Base-by-base conservation (phyloP, 768 basidiomycete genomes). In the Kwoniella mangroviensis region DNA sequence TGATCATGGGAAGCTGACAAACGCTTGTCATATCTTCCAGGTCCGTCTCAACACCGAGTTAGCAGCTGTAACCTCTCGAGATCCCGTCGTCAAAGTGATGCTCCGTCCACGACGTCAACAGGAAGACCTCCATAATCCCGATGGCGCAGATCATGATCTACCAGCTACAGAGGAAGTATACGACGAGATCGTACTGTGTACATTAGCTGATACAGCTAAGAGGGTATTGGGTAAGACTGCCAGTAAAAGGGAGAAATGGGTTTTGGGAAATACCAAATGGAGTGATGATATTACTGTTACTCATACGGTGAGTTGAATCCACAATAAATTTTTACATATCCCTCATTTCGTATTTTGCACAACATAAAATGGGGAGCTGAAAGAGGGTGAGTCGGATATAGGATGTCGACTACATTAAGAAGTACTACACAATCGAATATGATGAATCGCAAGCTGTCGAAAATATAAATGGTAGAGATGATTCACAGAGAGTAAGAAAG, bases 261-360 rank as follows among this genome's bases (percentile, higher is more conserved):
- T 87, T 4, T 76, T 87, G 60, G 86, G 86, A 13, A 82, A 75
- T 52, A 85, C 86, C 54, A 86, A 85, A 80, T 85, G 84, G 84
- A 81, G 80, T 34, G 84, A 85, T 71, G 85, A 85, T 73, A 75
- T 85, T 22, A 85, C 85, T 19, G 86, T 88, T 41, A 88, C 87
- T 2, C 88, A 88, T 72, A 82, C 73, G 55, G 82, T 83, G 59
- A 60, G 80, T 73, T 5, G 5, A 21, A 12, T 49, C 34, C 15
- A 49, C 45, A 10, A n/a, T n/a, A n/a, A n/a, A n/a, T 34, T 34
- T 6, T 34, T 7, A 34, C 9, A 34, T 34, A 34, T 34, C 34
- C 34, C 6, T 34, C 34, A 34, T 34, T 34, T 34, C 34, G 34
- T 34, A 0, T 7, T 34, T 34, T 34, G 6, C 34, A 49, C 15